Percentiles rank a stretch among this genome's conserved stretches.
Evolutionary conservation across 169 alveolate species (phyloP).

Genomic region (Plasmodium gallinaceum): DNA sequence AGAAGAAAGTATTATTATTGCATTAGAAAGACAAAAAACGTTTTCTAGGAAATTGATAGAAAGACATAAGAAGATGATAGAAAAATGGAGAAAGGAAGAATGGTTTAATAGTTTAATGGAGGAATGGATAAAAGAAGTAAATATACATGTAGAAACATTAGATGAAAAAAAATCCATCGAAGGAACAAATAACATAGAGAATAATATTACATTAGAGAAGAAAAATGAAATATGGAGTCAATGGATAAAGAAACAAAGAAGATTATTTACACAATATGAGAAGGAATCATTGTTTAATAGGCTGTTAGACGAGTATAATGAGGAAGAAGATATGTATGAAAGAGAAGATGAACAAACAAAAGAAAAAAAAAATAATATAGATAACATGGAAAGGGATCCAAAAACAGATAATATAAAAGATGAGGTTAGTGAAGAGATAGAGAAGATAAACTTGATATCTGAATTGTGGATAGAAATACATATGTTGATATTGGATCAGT

Average conservation of each 20-base stretch:
- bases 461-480: neutral
- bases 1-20: neutral
- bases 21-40: neutral
- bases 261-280: neutral
- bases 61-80: neutral
- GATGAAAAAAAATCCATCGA: neutral
- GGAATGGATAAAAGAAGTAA: slow-evolving; percentile 6
- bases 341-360: neutral
- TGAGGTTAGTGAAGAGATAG: too few species aligned
- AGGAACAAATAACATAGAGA: neutral
- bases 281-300: neutral
- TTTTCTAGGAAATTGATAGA: neutral
- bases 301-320: neutral
- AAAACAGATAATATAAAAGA: too few species aligned
- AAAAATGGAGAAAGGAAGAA: neutral
- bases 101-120: neutral
- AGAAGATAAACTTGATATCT: neutral
- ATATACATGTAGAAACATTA: neutral
- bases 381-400: too few species aligned
- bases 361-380: neutral
- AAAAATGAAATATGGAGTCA: neutral
- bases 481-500: neutral
- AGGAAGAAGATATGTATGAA: neutral
- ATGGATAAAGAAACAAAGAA: neutral
- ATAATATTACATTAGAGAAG: neutral